Base-by-base conservation (phyloP, 257 asterid genomes). In the Rauvolfia tetraphylla region DNA sequence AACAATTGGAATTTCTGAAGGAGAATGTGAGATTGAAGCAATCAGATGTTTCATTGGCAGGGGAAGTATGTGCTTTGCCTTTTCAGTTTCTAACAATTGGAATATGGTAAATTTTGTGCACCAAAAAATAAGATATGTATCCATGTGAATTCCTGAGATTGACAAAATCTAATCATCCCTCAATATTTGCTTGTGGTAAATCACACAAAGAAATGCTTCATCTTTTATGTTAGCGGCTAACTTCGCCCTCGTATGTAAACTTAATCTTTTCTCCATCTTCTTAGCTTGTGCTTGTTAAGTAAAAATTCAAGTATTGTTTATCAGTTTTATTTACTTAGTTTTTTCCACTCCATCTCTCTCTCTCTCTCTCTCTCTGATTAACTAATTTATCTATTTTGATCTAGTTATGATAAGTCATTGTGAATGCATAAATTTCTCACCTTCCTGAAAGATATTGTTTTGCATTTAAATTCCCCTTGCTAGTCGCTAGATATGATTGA, bases 1-100 rank as follows among this genome's bases (percentile, higher is more conserved):
- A 38, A 72, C 58, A 77, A 53, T 36, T 63, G 48, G 71, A 71
- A 78, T 15, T 31, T 46, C 41, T 72, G 34, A 54, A 72, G 73
- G 57, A 72, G 44, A 49, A 73, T 17, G 73, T 72, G 42, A 71
- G 71, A 56, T 62, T 72, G 77, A 41, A 62, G 77, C 77, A 44
- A 38, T 46, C 73, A 36, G 73, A 61, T 25, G 39, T 72, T 62
- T 73, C 73, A 11, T 4, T 62, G 23, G 77, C 68, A 39, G 76
- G 72, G 38, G 67, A 77, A 58, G 76, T 72, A 78, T 66, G 66
- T 38, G 17, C 73, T 78, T 66, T 42, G 18, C n/a, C 2, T n/a
- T 49, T 27, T 34, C 20, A 61, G 18, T 44, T 59, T 72, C 31
- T 20, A 46, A 65, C 15, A 61, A 48, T 65, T 48, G 49, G 10